Base-by-base conservation (phyloP, 192 early-diverging fungal species). In the Jimgerdemannia flammicorona region DNA sequence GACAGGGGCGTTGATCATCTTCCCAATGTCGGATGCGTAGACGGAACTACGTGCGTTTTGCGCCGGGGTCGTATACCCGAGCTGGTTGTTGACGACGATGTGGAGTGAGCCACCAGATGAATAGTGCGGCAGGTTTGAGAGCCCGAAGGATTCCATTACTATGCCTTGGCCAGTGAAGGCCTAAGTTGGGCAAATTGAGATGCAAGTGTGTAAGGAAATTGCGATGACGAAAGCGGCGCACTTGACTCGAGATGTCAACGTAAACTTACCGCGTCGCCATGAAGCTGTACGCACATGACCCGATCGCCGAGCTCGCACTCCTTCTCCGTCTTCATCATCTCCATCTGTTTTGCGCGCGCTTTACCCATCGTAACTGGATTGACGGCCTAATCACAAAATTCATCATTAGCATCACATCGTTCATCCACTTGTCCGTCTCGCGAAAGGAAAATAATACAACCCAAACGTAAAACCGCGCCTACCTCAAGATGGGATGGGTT, bases 21-120 rank as follows among this genome's bases (percentile, higher is more conserved):
- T 99, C 40, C 92, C 97, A 77, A 99, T 92, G 74, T 99, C 97
- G 1, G 93, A 95, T 41, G 92, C 93, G 82, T 99, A 98, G 20
- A 91, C 85, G 7, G 94, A 95, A 3, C 94, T 95, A 44, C 97
- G 92, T 0, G 96, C 94, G 77, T 99, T 99, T 76, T 93, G 91
- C 9, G 95, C 94, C 14, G 95, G 96, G n/a, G 96, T 99, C 0
- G 96, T 99, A 84, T 97, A 99, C 41, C 94, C 94, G 69, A 99
- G 91, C 85, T 99, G 97, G 84, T 99, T 99, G 81, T 99, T 99
- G 77, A 99, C 95, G 67, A 99, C 97, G 75, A 99, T 87, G 77
- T 99, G 97, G n/a, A 99, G 81, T 3, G 95, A 95, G 19, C 97
- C 97, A 79, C 97, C 97, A 2, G 93, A 93, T 8, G 93, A 93